Base-by-base conservation (phyloP, 257 asterid species). In the Misopates orontium region DNA sequence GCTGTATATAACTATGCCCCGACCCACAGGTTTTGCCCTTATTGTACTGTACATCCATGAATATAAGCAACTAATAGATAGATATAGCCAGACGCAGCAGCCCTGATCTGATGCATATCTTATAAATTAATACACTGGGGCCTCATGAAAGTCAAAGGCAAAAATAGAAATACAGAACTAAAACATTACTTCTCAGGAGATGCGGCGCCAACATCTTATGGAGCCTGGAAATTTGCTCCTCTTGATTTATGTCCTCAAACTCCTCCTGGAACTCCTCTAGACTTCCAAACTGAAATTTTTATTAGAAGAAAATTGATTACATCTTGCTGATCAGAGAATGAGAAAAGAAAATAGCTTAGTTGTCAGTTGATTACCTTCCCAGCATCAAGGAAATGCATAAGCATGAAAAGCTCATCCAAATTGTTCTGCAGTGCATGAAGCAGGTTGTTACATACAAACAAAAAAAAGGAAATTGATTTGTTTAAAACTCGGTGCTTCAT, bases 331-430 rank as follows among this genome's bases (percentile, higher is more conserved):
- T 67, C 74, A 60, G 55, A 36, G n/a, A 60, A 47, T 64, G 56
- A 54, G 20, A 41, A 74, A 47, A 24, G 41, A 23, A 44, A 31
- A 19, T 50, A 50, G 73, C 24, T 50, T 53, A 62, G 60, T 59
- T 59, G 44, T 1, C 18, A 17, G 20, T 14, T 0, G 21, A 62
- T 76, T 70, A 91, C 98, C 96, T 94, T 94, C 65, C 96, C 99
- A 64, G 99, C 96, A 79, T 94, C 99, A 64, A 94, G 97, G 84
- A 94, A 94, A 83, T 94, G 99, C 99, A 94, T 88, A 64, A 94
- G 99, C 99, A 94, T 88, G 82, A 94, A 94, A 71, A 94, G 96
- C 61, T 94, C 99, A 65, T 94, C 99, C 84, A 94, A 78, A 82
- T 94, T 90, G 84, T 94, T 94, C 99, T 94, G 97, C 85, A 85